Conservation (phyloP, 306 rosid genomes). For the Pachyrhizus erosus region DNA sequence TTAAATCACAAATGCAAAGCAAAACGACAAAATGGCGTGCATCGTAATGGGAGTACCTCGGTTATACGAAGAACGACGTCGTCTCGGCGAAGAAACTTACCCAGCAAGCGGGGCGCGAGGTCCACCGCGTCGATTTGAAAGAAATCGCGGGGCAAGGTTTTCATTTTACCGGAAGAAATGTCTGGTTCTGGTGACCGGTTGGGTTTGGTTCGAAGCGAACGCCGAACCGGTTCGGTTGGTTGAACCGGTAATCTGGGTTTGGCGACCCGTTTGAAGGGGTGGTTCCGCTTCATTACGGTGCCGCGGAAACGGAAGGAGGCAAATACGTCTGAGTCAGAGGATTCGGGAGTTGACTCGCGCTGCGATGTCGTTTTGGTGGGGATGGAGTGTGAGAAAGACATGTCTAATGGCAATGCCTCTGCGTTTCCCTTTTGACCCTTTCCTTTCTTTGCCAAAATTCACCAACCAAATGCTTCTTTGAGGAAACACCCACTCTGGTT, state of each 20-base stretch:
- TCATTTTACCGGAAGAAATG: conserved; percentile 31
- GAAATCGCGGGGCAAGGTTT: conserved; percentile 61
- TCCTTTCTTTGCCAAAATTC: background rate
- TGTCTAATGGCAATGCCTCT: background rate
- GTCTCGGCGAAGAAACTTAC: conserved; percentile 80
- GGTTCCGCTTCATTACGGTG: conserved; percentile 53
- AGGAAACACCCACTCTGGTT: too few species aligned
- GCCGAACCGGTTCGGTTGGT: conserved; percentile 24
- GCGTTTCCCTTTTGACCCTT: background rate
- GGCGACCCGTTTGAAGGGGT: conserved; percentile 63
- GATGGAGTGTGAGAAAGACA: background rate
- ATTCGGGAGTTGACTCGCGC: conserved; percentile 18
- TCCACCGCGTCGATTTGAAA: conserved; percentile 79
- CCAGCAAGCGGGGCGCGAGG: conserved; percentile 90
- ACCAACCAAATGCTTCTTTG: too few species aligned
- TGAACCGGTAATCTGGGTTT: conserved; percentile 45
- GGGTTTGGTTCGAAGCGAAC: conserved; percentile 41
- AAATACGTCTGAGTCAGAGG: background rate
- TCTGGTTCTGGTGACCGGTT: conserved; percentile 35
- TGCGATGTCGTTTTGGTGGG: conserved; percentile 16
- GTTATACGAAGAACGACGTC: conserved; percentile 89
- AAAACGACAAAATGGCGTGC: background rate
- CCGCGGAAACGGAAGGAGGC: conserved; percentile 47
- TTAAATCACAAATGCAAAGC: conserved; percentile 20
- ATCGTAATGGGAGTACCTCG: conserved; percentile 56